These are phyloP conservation scores for Zangia roseola DNA, from an alignment of 768 basidiomycete genomes.

Conservation along the genomic window DNA sequence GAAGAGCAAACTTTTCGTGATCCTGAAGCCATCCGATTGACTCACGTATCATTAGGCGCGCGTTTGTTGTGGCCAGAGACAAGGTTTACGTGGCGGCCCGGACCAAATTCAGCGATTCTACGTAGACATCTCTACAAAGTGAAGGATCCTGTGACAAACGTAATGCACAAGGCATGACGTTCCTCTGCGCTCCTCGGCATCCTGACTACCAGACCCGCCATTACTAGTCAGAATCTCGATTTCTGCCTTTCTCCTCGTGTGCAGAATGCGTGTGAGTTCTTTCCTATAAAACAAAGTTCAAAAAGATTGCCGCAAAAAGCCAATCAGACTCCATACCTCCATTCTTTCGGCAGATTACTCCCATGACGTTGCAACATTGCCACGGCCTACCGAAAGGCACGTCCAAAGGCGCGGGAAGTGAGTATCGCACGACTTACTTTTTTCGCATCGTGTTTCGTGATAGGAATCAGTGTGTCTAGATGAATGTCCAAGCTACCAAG, in stretches of 20 bases:
- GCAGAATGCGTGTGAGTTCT: constrained; percentile 79
- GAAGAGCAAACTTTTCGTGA: constrained; percentile 17
- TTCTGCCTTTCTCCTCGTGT: constrained; percentile 86
- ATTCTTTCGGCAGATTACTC: constrained; percentile 49
- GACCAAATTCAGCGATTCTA: too few relatives aligned
- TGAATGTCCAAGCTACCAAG: constrained; percentile 55
- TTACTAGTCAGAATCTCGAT: constrained; percentile 69
- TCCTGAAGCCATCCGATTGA: constrained; percentile 15
- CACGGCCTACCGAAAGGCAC: constrained; percentile 49
- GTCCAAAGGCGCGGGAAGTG: neutral
- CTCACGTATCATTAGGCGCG: constrained; percentile 1
- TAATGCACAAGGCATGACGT: constrained; percentile 24
- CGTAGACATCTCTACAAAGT: constrained; percentile 26
- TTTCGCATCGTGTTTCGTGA: constrained; percentile 68
- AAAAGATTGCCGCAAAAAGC: neutral
- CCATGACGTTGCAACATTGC: constrained; percentile 52
- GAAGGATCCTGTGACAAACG: constrained; percentile 25
- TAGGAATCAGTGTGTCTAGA: constrained; percentile 61
- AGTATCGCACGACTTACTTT: constrained; percentile 48
- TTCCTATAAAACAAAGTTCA: constrained; percentile 49
- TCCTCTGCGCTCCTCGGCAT: constrained; percentile 7
- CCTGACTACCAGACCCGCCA: constrained; percentile 2
- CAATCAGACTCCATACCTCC: constrained; percentile 54
- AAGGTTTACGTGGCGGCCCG: too few relatives aligned
- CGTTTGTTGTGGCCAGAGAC: too few relatives aligned